Percentiles rank a stretch among this genome's conserved stretches.
Evolutionary conservation across 768 basidiomycete species (phyloP).

Genomic region (Naganishia vishniacii): DNA sequence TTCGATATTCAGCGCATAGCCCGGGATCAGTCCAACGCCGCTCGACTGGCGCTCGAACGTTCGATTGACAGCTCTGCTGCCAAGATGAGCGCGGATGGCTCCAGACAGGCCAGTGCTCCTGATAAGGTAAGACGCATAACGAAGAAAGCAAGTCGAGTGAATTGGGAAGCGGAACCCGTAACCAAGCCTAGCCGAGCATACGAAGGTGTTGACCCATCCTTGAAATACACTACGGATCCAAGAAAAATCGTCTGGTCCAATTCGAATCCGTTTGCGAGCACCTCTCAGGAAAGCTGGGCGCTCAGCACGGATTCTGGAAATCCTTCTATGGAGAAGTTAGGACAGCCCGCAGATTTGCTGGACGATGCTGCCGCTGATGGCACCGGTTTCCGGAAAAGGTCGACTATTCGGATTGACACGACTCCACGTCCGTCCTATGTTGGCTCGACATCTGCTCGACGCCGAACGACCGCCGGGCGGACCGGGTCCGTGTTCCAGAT

Average conservation of each 20-base stretch:
- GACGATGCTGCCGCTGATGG: background rate
- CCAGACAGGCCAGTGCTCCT: no score
- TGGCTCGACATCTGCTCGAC: background rate
- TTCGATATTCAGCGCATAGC: constrained; percentile 7
- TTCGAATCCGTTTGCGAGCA: background rate
- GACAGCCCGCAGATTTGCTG: background rate
- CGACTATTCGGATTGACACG: background rate
- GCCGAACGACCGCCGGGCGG: background rate
- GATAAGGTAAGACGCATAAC: no score
- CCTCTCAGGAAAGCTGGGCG: background rate
- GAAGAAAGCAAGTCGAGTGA: no score
- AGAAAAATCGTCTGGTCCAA: background rate
- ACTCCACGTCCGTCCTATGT: background rate
- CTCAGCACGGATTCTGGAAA: background rate
- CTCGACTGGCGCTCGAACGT: background rate
- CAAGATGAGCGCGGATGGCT: background rate
- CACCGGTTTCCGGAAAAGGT: background rate
- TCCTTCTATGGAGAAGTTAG: background rate
- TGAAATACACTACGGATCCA: background rate
- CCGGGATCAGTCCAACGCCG: background rate
- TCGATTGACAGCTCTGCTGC: background rate
- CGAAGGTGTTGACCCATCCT: background rate
- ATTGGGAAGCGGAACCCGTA: background rate
- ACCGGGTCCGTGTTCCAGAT: constrained; percentile 1
- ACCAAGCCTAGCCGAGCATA: background rate